Evolutionary conservation across 805 yeast genomes (phyloP), one percentile per base, ranked within the genome.

Genomic region (Teunomyces gatunensis): DNA sequence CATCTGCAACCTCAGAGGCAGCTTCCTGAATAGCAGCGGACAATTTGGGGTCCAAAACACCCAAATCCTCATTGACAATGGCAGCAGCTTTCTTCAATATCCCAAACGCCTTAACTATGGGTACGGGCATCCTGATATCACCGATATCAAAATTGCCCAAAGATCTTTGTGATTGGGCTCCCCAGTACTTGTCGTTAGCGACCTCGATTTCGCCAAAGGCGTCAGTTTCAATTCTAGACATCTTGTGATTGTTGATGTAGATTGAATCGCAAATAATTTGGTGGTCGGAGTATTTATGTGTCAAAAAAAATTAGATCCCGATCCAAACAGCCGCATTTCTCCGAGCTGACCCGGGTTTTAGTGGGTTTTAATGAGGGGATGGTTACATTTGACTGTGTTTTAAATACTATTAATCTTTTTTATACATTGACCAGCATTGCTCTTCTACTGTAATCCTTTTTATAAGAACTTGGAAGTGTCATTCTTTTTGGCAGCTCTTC

Each of bases 81-180:
- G 73, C 73, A 13, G 73, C 71, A 18, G 73, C 64, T 47, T 67
- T 65, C 57, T 68, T 68, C 60, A 68, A 64, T 25, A 68, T 51
- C 36, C 73, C 73, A 45, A 68, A 68, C 5, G 73, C 69, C 37
- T 52, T 54, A 43, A 68, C 61, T 36, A 68, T 62, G 2, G 73
- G 69, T 11, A 57, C 50, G 5, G 73, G 73, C 71, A 68, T 67
- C 48, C 55, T 60, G 44, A 66, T 66, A 44, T 64, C 69, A 12
- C 73, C 73, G 51, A 68, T 68, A 52, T 68, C 68, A 50, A 68
- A 68, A 55, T 68, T 68, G 47, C 58, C 63, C 55, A 63, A 58
- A 3, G 73, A 68, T 54, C 73, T 60, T 54, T 67, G 70, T 40
- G 70, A 63, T 51, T 68, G 73, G 36, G 73, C 73, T 12, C 73